phyloP scores from a whole-genome alignment of 352 stramenopile genomes.

The Blastocystis sp. region DNA sequence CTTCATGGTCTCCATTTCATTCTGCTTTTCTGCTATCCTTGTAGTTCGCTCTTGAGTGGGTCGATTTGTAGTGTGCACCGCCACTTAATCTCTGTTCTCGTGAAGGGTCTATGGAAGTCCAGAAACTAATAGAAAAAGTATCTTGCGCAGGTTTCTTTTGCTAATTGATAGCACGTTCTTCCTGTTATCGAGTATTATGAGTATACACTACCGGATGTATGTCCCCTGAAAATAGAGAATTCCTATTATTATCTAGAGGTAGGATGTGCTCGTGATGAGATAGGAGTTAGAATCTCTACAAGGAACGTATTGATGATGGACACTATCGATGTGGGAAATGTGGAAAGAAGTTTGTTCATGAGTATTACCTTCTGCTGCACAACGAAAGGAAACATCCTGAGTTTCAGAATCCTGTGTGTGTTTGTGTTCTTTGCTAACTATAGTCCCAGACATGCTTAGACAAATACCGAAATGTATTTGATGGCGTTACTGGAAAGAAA shows the following conservation, averaged over 20 bases:
- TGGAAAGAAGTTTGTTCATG: slow-evolving; percentile 46
- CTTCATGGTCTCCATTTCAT: background rate
- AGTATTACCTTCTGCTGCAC: slow-evolving; percentile 42
- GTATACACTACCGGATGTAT: slow-evolving; percentile 11
- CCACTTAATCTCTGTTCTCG: slow-evolving; percentile 40
- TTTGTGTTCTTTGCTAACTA: background rate
- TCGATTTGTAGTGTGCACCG: background rate
- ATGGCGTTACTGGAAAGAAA: slow-evolving; percentile 19
- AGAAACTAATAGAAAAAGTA: slow-evolving; percentile 44
- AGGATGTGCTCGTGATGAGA: background rate
- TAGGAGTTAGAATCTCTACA: slow-evolving; percentile 22
- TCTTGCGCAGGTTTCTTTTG: background rate
- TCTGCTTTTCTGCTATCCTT: background rate
- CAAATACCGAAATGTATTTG: slow-evolving; percentile 40
- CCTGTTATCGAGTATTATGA: slow-evolving; percentile 54
- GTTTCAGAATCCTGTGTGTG: background rate
- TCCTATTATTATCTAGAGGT: slow-evolving; percentile 46
- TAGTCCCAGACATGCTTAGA: slow-evolving; percentile 39
- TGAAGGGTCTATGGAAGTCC: slow-evolving; percentile 37
- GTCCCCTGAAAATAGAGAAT: slow-evolving; percentile 21
- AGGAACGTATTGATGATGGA: slow-evolving; percentile 3
- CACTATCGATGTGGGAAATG: slow-evolving; percentile 54
- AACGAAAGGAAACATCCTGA: slow-evolving; percentile 45
- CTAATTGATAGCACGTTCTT: slow-evolving; percentile 13
- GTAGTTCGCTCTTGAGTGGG: background rate